Percentiles rank a stretch among this genome's conserved stretches.
phyloP scores from a whole-genome alignment of 2,329 filamentous ascomycete species.

The Epichloe coenophiala region DNA sequence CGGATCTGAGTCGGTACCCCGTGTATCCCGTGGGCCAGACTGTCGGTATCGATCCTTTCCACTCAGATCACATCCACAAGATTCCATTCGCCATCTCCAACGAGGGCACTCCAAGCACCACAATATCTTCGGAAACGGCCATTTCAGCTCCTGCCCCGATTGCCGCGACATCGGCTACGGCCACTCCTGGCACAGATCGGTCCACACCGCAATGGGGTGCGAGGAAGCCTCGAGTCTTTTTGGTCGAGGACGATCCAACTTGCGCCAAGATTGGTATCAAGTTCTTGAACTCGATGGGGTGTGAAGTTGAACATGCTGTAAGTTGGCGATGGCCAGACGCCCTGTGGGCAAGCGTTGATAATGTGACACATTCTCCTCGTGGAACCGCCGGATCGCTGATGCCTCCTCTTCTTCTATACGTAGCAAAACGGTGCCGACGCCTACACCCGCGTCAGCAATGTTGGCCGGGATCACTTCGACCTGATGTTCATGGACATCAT shows the following conservation, averaged over 20 bases:
- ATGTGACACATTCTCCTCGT: neutral
- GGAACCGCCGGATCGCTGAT: constrained; percentile 6
- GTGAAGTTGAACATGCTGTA: constrained; percentile 54
- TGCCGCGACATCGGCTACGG: constrained; percentile 6
- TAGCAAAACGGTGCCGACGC: constrained; percentile 71
- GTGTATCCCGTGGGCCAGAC: constrained; percentile 87
- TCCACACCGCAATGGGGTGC: constrained; percentile 38
- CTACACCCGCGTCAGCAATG: constrained; percentile 61
- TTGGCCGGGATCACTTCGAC: constrained; percentile 38
- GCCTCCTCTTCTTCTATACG: neutral
- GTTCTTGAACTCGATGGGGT: constrained; percentile 52
- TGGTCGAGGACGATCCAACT: constrained; percentile 72
- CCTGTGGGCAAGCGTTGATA: neutral
- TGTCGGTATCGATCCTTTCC: constrained; percentile 88
- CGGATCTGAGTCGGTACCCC: constrained; percentile 44
- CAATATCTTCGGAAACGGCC: constrained; percentile 25
- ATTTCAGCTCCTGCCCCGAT: constrained; percentile 9
- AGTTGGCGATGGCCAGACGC: constrained; percentile 12
- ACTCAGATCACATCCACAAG: constrained; percentile 86
- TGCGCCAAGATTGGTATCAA: constrained; percentile 56
- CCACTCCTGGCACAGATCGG: constrained; percentile 20
- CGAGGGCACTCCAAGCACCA: constrained; percentile 24
- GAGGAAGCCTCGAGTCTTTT: constrained; percentile 63
- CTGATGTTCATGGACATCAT: constrained; percentile 87
- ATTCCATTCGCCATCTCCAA: constrained; percentile 73